These are phyloP conservation scores for Ophiostoma sp. DNA, from an alignment of 2,329 filamentous ascomycete genomes.

Conservation along the genomic window DNA sequence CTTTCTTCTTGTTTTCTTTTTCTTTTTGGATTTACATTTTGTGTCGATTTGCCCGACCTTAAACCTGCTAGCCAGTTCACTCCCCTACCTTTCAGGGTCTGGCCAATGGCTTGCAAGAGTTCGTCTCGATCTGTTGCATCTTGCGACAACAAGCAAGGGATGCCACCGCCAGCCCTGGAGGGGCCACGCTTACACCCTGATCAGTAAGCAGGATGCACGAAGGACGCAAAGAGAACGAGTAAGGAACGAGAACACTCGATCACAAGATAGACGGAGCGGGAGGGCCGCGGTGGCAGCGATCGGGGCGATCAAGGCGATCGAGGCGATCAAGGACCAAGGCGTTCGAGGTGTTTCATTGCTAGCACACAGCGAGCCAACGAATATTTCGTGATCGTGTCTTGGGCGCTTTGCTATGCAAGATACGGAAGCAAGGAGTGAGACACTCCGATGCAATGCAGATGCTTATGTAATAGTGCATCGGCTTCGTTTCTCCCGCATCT, in stretches of 20 bases:
- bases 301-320: background rate
- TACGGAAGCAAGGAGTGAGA: no score
- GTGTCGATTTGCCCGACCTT: no score
- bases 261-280: background rate
- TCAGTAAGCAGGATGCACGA: background rate
- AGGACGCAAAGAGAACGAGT: background rate
- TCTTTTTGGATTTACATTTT: background rate
- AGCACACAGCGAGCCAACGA: background rate
- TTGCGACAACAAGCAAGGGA: background rate
- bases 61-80: no score
- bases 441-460: no score
- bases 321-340: background rate
- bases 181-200: background rate
- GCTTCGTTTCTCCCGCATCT: background rate
- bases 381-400: background rate
- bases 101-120: no score
- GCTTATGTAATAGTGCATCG: background rate
- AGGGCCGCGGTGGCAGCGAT: background rate
- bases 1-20: background rate
- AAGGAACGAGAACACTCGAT: no score
- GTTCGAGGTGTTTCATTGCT: no score
- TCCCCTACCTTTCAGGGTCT: no score
- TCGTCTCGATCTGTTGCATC: background rate
- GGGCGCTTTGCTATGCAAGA: background rate
- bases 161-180: constrained; percentile 1